Evolutionary conservation across 2,329 filamentous ascomycete species (phyloP).

Genomic region (Alternaria hordeiaustralica): DNA sequence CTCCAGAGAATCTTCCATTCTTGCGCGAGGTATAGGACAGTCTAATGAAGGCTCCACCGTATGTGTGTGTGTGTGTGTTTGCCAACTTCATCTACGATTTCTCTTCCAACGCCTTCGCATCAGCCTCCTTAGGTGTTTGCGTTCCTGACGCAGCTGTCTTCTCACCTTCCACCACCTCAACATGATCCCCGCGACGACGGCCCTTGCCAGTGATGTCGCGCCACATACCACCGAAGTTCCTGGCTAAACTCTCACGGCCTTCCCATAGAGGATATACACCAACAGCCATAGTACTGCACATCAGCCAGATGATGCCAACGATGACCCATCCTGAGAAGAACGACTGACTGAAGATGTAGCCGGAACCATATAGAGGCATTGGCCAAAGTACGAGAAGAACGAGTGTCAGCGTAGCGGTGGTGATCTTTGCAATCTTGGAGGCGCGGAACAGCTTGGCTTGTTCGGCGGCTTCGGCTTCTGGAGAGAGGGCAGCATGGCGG

Average conservation of each 20-base stretch:
- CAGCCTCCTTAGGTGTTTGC: constrained; percentile 29
- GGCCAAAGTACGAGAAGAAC: constrained; percentile 83
- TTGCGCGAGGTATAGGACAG: background rate
- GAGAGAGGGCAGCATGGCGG: constrained; percentile 34
- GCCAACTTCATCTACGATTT: background rate
- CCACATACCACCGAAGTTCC: constrained; percentile 37
- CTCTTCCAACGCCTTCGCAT: constrained; percentile 19
- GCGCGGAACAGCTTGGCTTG: constrained; percentile 52
- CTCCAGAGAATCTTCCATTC: background rate
- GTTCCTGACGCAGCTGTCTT: constrained; percentile 19
- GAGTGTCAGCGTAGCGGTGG: constrained; percentile 70
- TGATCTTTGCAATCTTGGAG: constrained; percentile 60
- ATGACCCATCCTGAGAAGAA: constrained; percentile 86
- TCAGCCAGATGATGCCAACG: constrained; percentile 74
- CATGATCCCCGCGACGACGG: constrained; percentile 7
- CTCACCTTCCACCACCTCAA: constrained; percentile 27
- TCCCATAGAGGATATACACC: constrained; percentile 84
- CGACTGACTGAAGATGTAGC: constrained; percentile 78
- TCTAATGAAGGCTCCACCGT: background rate
- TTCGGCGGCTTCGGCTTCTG: constrained; percentile 47
- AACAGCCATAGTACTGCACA: constrained; percentile 74
- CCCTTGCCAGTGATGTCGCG: constrained; percentile 35
- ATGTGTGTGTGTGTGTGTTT: background rate
- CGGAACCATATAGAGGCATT: constrained; percentile 84
- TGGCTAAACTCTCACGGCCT: constrained; percentile 47